Base-by-base conservation (phyloP, 306 rosid species). In the Crataegus laevigata region DNA sequence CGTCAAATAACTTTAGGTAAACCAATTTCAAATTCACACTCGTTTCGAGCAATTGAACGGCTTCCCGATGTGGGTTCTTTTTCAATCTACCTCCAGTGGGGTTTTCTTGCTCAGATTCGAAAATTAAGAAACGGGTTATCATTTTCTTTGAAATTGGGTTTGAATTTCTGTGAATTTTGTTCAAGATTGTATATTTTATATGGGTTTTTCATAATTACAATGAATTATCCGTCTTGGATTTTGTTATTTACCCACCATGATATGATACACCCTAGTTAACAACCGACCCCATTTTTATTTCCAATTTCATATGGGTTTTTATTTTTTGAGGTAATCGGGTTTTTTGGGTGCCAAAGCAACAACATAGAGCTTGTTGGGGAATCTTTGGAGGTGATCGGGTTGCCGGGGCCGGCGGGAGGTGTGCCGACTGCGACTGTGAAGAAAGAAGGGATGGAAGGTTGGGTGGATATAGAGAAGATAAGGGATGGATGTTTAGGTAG, bases 1-100 rank as follows among this genome's bases (percentile, higher is more conserved):
- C 2, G 84, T 94, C 45, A 97, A 91, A 38, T 91, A 94, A 72
- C 98, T 94, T 76, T 96, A 90, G 98, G 98, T 90, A 50, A 55
- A 36, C 58, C 18, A 8, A 22, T 11, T 13, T 50, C 51, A 28
- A 8, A 65, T 29, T 28, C 32, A 18, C 2, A 15, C 42, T 34
- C 55, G 13, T 7, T 71, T 40, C 2, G 57, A 68, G 64, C 64
- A 51, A 55, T 42, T 52, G 19, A 25, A 7, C 28, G 24, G 59
- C 45, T 61, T 38, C 0, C 7, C 11, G 11, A 68, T 18, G 1
- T 80, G 81, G 80, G 82, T 57, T 83, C 4, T 67, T 11, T 5
- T 67, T 79, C 14, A 55, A 64, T 66, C 7, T 19, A 42, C 12
- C 18, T 74, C 3, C 15, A 11, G 25, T 45, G 70, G 2, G 69